These are phyloP conservation scores for Alternaria burnsii DNA, from an alignment of 2,329 filamentous ascomycete species.

Conservation along the genomic window DNA sequence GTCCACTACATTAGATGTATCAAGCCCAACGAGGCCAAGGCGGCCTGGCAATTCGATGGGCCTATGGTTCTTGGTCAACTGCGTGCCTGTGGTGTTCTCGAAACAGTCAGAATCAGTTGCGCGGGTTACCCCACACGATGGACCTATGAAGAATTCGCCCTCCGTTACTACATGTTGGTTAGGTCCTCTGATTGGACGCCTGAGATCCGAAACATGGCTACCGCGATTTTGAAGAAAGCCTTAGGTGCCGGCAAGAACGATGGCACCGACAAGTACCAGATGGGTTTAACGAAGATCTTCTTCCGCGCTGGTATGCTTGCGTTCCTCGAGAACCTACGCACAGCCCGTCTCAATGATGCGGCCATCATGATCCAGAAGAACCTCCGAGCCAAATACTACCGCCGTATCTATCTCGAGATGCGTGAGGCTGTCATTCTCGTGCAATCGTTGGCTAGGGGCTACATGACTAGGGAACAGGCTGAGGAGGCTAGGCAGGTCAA, in stretches of 20 bases:
- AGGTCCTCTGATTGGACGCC: slow-evolving; percentile 89
- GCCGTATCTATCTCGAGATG: slow-evolving; percentile 87
- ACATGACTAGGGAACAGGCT: slow-evolving; percentile 77
- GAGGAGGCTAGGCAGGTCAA: slow-evolving; percentile 83
- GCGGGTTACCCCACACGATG: slow-evolving; percentile 97
- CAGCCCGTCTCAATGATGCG: slow-evolving; percentile 87
- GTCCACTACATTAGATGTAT: slow-evolving; percentile 99
- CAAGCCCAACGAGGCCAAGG: slow-evolving; percentile 97
- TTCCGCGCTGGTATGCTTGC: slow-evolving; percentile 99
- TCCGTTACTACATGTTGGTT: slow-evolving; percentile 98
- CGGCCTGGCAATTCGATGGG: slow-evolving; percentile 96
- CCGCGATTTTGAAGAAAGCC: slow-evolving; percentile 88
- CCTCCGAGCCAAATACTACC: slow-evolving; percentile 91
- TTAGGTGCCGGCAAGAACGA: slow-evolving; percentile 70
- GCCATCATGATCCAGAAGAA: slow-evolving; percentile 99
- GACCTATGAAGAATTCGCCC: slow-evolving; percentile 98
- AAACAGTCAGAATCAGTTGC: slow-evolving; percentile 96
- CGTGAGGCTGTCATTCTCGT: slow-evolving; percentile 80
- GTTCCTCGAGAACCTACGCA: slow-evolving; percentile 93
- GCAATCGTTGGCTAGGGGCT: slow-evolving; percentile 80
- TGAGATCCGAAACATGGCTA: slow-evolving; percentile 92
- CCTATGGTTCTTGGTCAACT: slow-evolving; percentile 98
- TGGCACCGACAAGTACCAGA: slow-evolving; percentile 91
- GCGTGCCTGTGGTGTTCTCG: slow-evolving; percentile 96
- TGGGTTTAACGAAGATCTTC: slow-evolving; percentile 98